Percentiles rank a stretch among this genome's conserved stretches.
phyloP scores from a whole-genome alignment of 2,329 filamentous ascomycete species.

The Juglanconis sp. region DNA sequence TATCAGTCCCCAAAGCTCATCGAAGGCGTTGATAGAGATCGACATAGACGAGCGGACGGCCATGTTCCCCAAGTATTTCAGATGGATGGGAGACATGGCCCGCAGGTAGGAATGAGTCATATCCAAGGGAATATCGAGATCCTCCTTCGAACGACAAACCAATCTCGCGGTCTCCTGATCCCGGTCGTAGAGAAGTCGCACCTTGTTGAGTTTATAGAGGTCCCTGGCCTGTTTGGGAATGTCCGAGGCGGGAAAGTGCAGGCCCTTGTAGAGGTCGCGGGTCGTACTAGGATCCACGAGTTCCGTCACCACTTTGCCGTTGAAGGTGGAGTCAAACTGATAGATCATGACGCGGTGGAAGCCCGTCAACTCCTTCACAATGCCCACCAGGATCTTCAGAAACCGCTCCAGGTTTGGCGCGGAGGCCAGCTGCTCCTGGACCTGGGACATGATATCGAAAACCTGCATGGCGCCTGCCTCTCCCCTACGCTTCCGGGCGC shows the following conservation, averaged over 20 bases:
- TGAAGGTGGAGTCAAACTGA: constrained; percentile 80
- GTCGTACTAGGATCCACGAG: constrained; percentile 77
- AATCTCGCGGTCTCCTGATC: constrained; percentile 76
- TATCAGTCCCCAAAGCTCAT: constrained; percentile 83
- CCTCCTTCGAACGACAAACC: constrained; percentile 72
- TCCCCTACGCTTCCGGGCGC: constrained; percentile 70
- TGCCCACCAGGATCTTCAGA: constrained; percentile 76
- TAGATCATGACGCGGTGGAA: constrained; percentile 94
- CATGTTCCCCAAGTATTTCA: constrained; percentile 88
- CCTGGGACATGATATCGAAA: constrained; percentile 87
- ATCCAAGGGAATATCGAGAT: constrained; percentile 73
- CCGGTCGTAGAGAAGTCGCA: constrained; percentile 81
- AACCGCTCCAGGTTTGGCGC: constrained; percentile 70
- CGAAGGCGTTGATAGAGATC: constrained; percentile 83
- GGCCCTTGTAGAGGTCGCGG: constrained; percentile 79
- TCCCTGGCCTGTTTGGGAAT: constrained; percentile 83
- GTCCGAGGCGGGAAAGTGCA: constrained; percentile 85
- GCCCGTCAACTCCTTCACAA: constrained; percentile 84
- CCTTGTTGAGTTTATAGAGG: constrained; percentile 87
- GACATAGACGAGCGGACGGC: constrained; percentile 92
- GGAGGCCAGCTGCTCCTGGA: constrained; percentile 79
- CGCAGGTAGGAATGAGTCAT: constrained; percentile 81
- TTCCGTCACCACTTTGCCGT: constrained; percentile 84
- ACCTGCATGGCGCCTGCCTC: constrained; percentile 85
- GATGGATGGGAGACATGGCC: constrained; percentile 85